Evolutionary conservation across 768 basidiomycete genomes (phyloP).

Genomic region (Termitomyces sp.): DNA sequence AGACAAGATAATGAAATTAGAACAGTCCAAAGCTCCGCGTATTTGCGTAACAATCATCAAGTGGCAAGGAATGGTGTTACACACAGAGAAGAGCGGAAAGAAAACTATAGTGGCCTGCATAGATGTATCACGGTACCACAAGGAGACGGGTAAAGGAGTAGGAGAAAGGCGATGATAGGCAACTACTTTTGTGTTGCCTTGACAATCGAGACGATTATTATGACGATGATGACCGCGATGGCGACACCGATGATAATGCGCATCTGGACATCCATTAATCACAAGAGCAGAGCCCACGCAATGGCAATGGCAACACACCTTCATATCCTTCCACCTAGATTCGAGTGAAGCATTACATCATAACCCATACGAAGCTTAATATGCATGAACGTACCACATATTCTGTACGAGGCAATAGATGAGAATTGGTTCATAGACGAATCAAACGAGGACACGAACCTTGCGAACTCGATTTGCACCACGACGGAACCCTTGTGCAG

Average conservation of each 20-base stretch:
- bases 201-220: slow-evolving; percentile 94
- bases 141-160: slow-evolving; percentile 17
- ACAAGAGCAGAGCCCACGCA: neutral
- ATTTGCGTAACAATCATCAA: slow-evolving; percentile 6
- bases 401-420: slow-evolving; percentile 44
- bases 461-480: slow-evolving; percentile 98
- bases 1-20: slow-evolving; percentile 7
- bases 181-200: slow-evolving; percentile 66
- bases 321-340: slow-evolving; percentile 95
- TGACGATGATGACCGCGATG: slow-evolving; percentile 86
- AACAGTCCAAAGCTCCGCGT: slow-evolving; percentile 10
- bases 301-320: slow-evolving; percentile 44
- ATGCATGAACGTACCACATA: slow-evolving; percentile 71
- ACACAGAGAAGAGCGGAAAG: slow-evolving; percentile 3
- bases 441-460: slow-evolving; percentile 43
- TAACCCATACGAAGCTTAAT: slow-evolving; percentile 1
- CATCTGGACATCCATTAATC: slow-evolving; percentile 54
- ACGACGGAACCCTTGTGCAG: slow-evolving; percentile 97
- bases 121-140: slow-evolving; percentile 38
- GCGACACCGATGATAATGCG: slow-evolving; percentile 93
- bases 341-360: slow-evolving; percentile 12
- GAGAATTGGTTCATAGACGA: neutral
- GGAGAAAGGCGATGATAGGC: slow-evolving; percentile 5
- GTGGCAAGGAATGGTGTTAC: slow-evolving; percentile 7
- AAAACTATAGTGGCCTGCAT: slow-evolving; percentile 26